Base-by-base conservation (phyloP, 208 protist species). In the Acanthamoeba triangularis region DNA sequence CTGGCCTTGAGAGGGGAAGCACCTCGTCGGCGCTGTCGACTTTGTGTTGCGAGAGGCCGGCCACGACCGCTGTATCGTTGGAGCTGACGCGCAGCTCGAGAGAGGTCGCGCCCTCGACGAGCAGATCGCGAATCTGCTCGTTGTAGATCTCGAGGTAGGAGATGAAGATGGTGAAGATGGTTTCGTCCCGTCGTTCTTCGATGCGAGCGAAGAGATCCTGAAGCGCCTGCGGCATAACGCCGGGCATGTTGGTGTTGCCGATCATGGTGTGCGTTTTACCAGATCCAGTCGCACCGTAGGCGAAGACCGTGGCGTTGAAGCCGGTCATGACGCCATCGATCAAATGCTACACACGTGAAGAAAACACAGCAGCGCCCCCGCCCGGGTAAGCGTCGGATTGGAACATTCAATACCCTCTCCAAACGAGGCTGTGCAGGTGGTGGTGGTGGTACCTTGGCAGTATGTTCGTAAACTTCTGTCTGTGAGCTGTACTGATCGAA, bases 241-340 rank as follows among this genome's bases (percentile, higher is more conserved):
- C 98, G 0, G 96, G 96, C 23, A 92, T 90, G 28, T n/a, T 85
- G 25, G 30, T 69, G 56, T 61, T 95, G 94, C 41, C 97, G 94
- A 98, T 94, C 98, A 99, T 98, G 8, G 98, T 99, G 94, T 98
- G 94, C 25, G 98, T 99, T 90, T 99, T 99, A n/a, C 98, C 98
- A 1, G 98, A 94, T 20, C 98, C 97, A 13, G 97, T 98, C 11
- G 97, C 97, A 10, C 98, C 98, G 93, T 99, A 98, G 3, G 98
- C 97, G 97, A 98, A 99, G 5, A 98, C 97, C 23, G 98, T 97
- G 6, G 95, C 92, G 78, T 99, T 99, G 88, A 95, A 97, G 7
- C 98, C 98, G 28, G 97, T 72, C 3, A 99, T 63, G 18, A 99
- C 97, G 63, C 69, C 92, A 44, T 96, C 63, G 2, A 99, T 95